Evolutionary conservation across 1,284 basidiomycete genomes (phyloP).

Genomic region (Pseudozyma flocculosa): DNA sequence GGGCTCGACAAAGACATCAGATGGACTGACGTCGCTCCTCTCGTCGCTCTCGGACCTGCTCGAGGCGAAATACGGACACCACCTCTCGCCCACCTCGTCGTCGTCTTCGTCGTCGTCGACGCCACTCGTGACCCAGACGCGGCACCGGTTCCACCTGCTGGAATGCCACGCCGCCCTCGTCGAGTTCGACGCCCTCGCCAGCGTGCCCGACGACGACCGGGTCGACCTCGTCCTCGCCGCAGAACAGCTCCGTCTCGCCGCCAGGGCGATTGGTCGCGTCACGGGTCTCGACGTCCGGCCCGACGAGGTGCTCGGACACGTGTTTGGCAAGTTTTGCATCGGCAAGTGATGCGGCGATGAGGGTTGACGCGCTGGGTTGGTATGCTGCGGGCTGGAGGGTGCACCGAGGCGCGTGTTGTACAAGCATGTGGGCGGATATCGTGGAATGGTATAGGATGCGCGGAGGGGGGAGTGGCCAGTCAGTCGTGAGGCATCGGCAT

Average conservation of each 20-base stretch:
- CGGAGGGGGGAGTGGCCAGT: too few species aligned
- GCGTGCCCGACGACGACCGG: constrained; percentile 56
- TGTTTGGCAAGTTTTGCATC: constrained; percentile 67
- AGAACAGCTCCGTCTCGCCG: constrained; percentile 81
- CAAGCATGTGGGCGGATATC: too few species aligned
- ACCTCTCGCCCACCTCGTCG: neutral
- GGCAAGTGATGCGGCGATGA: constrained; percentile 24
- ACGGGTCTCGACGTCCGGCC: constrained; percentile 69
- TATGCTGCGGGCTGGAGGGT: too few species aligned
- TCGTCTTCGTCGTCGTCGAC: constrained; percentile 13
- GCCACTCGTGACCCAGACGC: constrained; percentile 74
- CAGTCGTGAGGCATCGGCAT: neutral
- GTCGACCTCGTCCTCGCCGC: constrained; percentile 74
- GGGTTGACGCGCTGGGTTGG: too few species aligned
- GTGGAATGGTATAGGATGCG: too few species aligned
- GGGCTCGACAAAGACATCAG: too few species aligned
- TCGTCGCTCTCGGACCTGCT: too few species aligned
- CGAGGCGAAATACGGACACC: neutral
- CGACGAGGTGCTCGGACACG: constrained; percentile 76
- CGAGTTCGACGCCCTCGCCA: constrained; percentile 18
- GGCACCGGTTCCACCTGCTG: constrained; percentile 73
- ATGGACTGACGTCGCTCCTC: too few species aligned
- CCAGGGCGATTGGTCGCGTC: constrained; percentile 74
- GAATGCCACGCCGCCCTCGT: constrained; percentile 69
- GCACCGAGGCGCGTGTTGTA: too few species aligned